A percentile compares a stretch with the other conserved stretches of the same genome.
Evolutionary conservation across 768 basidiomycete species (phyloP).

Genomic region (Mycena sanguinolenta): DNA sequence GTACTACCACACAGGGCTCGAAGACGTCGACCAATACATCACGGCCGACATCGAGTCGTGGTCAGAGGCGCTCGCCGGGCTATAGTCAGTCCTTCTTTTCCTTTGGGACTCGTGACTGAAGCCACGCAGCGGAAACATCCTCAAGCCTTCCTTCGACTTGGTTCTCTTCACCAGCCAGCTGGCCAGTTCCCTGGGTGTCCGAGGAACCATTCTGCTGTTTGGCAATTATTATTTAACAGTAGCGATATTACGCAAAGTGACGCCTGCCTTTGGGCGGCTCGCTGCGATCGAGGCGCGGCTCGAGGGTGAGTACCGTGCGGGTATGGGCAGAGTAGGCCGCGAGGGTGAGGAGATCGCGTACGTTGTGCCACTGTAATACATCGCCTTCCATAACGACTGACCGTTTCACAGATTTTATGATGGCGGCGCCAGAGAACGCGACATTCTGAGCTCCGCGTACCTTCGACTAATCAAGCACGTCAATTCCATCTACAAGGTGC

Average conservation of each 20-base stretch:
- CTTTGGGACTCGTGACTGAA: not conserved
- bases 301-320: slow-evolving; percentile 92
- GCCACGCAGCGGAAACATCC: slow-evolving; percentile 82
- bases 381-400: not conserved
- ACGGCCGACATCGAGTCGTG: slow-evolving; percentile 94
- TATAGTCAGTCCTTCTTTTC: slow-evolving; percentile 78
- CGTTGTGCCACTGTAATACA: slow-evolving; percentile 45
- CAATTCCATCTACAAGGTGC: slow-evolving; percentile 90
- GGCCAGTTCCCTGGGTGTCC: slow-evolving; percentile 84
- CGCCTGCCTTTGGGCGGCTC: slow-evolving; percentile 92
- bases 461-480: slow-evolving; percentile 86
- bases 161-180: slow-evolving; percentile 94
- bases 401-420: slow-evolving; percentile 81
- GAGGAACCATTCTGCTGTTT: slow-evolving; percentile 87
- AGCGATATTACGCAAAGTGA: slow-evolving; percentile 83
- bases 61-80: slow-evolving; percentile 84
- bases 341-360: slow-evolving; percentile 95
- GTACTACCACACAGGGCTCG: slow-evolving; percentile 75
- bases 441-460: slow-evolving; percentile 86
- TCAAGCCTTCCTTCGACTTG: slow-evolving; percentile 93
- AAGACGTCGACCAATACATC: slow-evolving; percentile 91
- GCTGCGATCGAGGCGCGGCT: slow-evolving; percentile 90
- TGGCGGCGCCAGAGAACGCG: slow-evolving; percentile 85
- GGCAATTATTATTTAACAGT: slow-evolving; percentile 91
- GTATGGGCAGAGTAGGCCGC: slow-evolving; percentile 86